phyloP scores from a whole-genome alignment of 2,329 filamentous ascomycete genomes.

The Diaporthe vaccinii region DNA sequence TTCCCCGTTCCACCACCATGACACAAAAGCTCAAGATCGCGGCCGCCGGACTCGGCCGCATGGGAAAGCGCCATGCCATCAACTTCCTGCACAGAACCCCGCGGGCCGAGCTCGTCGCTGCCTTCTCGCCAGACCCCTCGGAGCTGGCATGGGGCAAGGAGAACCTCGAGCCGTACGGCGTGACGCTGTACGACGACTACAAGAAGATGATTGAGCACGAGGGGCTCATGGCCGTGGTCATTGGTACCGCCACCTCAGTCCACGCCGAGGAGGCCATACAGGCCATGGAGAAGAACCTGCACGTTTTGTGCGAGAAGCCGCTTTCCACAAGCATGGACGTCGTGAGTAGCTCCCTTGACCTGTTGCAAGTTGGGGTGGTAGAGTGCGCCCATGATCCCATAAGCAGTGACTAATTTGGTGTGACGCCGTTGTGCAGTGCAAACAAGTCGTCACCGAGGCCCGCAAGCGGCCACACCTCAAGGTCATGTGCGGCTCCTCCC shows the following conservation, averaged over 20 bases:
- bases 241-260: constrained; percentile 61
- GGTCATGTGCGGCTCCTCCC: constrained; percentile 76
- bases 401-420: background rate
- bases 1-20: background rate
- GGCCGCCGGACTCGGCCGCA: constrained; percentile 64
- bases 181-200: constrained; percentile 60
- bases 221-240: constrained; percentile 56
- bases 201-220: constrained; percentile 60
- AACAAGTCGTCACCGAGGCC: constrained; percentile 69
- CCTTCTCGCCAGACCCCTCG: constrained; percentile 25
- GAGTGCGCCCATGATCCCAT: rapidly evolving
- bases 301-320: constrained; percentile 73
- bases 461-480: constrained; percentile 69
- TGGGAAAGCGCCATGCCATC: constrained; percentile 64
- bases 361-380: background rate
- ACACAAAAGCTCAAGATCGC: constrained; percentile 55
- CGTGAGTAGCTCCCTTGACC: background rate
- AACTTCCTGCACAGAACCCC: constrained; percentile 51
- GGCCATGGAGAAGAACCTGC: constrained; percentile 66
- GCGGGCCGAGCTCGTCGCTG: constrained; percentile 33
- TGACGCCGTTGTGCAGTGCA: constrained; percentile 6
- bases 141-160: constrained; percentile 58
- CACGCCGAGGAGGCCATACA: constrained; percentile 70
- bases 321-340: constrained; percentile 70
- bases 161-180: constrained; percentile 55